Evolutionary conservation across 768 basidiomycete genomes (phyloP), one percentile per base, ranked within the genome.

Genomic region (Tubosaeta sp.): DNA sequence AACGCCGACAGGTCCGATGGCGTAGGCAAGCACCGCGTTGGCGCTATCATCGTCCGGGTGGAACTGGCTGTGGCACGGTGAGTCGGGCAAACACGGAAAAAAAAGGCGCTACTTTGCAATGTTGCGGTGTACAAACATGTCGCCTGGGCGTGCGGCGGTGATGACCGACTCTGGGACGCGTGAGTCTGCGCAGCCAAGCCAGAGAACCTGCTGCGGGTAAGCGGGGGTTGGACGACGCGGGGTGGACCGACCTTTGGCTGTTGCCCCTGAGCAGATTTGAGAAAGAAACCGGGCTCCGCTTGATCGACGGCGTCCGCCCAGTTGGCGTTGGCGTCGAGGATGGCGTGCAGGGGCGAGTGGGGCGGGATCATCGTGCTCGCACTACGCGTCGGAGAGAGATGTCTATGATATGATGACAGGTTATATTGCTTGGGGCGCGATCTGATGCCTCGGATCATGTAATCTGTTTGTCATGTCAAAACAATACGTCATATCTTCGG

Each of bases 141-240:
- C 89, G 46, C 93, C 93, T 0, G 93, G 93, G 53, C 77, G 78
- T 30, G 83, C 76, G 19, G 75, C 82, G 3, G 86, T 84, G 56
- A 91, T 67, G 56, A 90, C 81, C 19, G 82, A 80, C 66, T 93
- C 92, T 25, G 92, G 90, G 1, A 93, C 90, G 55, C 93, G 77
- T 14, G 91, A 94, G 70, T 95, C 93, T 22, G 90, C 77, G 64
- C 88, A 90, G 46, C 88, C 86, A 63, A 90, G 82, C 87, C 87
- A 90, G 59, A 89, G 80, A 10, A 86, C 73, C 87, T 89, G 27
- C 1, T 1, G 12, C 6, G 6, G 12, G 38, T 31, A 16, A 29
- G 25, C 16, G 19, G 47, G 3, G 1, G 19, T 11, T 12, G 42
- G 22, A 65, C 73, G 25, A 5, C 6, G 16, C 9, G 38, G 27